phyloP scores from a whole-genome alignment of 2,329 filamentous ascomycete species.

The Hymenotorrendiella dingleyae region DNA sequence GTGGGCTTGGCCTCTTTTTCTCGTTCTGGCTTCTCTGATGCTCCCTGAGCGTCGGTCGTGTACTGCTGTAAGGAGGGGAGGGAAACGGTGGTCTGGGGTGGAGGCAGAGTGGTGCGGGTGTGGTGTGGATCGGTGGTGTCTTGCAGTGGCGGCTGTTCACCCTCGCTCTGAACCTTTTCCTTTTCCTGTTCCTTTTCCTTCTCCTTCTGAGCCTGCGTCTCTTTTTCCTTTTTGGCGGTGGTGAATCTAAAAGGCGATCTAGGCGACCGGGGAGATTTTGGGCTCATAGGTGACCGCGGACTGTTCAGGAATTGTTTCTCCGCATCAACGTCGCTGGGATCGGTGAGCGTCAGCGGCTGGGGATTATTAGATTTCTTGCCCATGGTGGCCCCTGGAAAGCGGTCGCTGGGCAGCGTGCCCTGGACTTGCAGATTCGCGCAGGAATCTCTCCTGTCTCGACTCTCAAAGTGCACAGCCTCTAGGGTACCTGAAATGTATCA shows the following conservation, averaged over 20 bases:
- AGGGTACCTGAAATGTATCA: slow-evolving; percentile 14
- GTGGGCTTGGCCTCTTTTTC: slow-evolving; percentile 21
- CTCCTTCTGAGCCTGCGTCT: no score
- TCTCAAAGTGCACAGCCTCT: slow-evolving; percentile 11
- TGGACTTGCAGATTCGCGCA: slow-evolving; percentile 4
- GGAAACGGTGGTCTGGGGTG: slow-evolving; percentile 20
- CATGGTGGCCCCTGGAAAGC: slow-evolving; percentile 15
- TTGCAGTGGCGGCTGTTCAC: slow-evolving; percentile 15
- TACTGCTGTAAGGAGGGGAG: slow-evolving; percentile 15
- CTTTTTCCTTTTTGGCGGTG: no score
- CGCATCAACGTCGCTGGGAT: slow-evolving; percentile 10
- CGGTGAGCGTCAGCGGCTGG: slow-evolving; percentile 28
- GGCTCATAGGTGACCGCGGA: slow-evolving; percentile 21
- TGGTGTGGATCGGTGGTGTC: slow-evolving; percentile 17
- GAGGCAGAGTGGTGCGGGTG: slow-evolving; percentile 13
- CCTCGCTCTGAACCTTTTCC: slow-evolving; percentile 21
- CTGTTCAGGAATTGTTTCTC: slow-evolving; percentile 16
- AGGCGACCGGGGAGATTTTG: slow-evolving; percentile 26
- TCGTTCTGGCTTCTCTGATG: slow-evolving; percentile 14
- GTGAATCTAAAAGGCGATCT: slow-evolving; percentile 27
- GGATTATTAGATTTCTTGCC: slow-evolving; percentile 26
- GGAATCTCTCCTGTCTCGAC: slow-evolving; percentile 10
- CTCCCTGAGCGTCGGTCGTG: slow-evolving; percentile 3
- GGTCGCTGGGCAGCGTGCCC: not conserved
- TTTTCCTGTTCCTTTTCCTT: no score